Conservation (phyloP, 768 basidiomycete species). For the Termitomyces sp. region DNA sequence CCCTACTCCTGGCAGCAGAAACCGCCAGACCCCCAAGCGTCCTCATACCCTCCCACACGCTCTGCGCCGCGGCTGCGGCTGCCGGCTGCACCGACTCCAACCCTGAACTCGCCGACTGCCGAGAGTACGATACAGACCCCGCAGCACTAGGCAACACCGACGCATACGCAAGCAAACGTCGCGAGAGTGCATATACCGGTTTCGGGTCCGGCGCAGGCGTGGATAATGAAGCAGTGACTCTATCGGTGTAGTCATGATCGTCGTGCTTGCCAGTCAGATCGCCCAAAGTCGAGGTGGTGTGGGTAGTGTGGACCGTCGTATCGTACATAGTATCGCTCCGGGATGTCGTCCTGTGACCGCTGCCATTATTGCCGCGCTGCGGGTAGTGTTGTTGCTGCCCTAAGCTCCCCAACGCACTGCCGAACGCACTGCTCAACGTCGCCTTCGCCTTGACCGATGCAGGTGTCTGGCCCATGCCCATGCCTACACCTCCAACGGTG, state of each 20-base stretch:
- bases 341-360: too few relatives aligned
- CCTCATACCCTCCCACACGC: constrained; percentile 58
- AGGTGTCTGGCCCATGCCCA: neutral
- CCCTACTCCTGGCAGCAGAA: constrained; percentile 37
- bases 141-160: constrained; percentile 13
- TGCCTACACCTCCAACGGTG: constrained; percentile 12
- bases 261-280: too few relatives aligned
- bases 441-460: constrained; percentile 1
- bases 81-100: neutral
- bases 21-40: constrained; percentile 57
- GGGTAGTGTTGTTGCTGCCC: neutral
- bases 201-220: constrained; percentile 11
- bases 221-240: neutral
- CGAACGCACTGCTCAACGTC: constrained; percentile 9
- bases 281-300: too few relatives aligned
- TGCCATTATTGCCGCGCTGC: too few relatives aligned
- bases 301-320: too few relatives aligned
- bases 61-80: constrained; percentile 40
- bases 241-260: neutral
- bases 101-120: neutral
- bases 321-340: too few relatives aligned
- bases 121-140: neutral
- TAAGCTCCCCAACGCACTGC: neutral
- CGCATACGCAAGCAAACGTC: constrained; percentile 59
- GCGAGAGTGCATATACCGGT: constrained; percentile 49